phyloP scores from a whole-genome alignment of 2,329 filamentous ascomycete species.

The Hypoxylon sp. region DNA sequence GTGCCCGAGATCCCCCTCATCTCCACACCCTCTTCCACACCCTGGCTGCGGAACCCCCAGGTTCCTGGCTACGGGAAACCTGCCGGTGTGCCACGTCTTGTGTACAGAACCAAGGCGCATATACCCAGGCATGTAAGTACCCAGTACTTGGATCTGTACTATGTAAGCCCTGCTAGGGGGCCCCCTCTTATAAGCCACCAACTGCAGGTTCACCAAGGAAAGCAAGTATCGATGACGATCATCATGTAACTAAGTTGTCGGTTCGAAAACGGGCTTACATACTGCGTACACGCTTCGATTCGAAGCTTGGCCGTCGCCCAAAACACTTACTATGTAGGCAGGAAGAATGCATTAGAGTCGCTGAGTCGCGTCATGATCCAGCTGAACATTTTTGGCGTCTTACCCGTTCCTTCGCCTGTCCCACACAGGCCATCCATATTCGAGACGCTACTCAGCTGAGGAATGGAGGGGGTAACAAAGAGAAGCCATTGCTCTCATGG shows the following conservation, averaged over 20 bases:
- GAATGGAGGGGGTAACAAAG: slow-evolving; percentile 8
- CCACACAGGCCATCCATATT: neutral
- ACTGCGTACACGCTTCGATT: neutral
- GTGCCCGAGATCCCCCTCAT: slow-evolving; percentile 6
- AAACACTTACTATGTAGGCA: neutral
- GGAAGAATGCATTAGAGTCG: neutral
- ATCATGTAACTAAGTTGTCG: slow-evolving; percentile 19
- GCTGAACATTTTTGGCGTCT: neutral
- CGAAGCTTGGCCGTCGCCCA: slow-evolving; percentile 20
- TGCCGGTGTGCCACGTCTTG: neutral
- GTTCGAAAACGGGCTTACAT: neutral
- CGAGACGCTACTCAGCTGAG: neutral
- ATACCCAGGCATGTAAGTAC: neutral
- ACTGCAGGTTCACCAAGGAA: slow-evolving; percentile 24
- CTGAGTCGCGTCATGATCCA: neutral
- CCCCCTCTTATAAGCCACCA: slow-evolving; percentile 19
- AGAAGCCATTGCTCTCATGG: slow-evolving; percentile 18
- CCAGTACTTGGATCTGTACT: neutral
- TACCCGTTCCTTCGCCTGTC: neutral
- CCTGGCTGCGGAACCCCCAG: slow-evolving; percentile 21
- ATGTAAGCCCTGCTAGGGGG: neutral
- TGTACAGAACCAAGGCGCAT: neutral
- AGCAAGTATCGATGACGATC: slow-evolving; percentile 31
- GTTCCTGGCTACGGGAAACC: slow-evolving; percentile 14
- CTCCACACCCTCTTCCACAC: slow-evolving; percentile 6